These are phyloP conservation scores for Boletus sp. DNA, from an alignment of 768 basidiomycete genomes.

Conservation along the genomic window DNA sequence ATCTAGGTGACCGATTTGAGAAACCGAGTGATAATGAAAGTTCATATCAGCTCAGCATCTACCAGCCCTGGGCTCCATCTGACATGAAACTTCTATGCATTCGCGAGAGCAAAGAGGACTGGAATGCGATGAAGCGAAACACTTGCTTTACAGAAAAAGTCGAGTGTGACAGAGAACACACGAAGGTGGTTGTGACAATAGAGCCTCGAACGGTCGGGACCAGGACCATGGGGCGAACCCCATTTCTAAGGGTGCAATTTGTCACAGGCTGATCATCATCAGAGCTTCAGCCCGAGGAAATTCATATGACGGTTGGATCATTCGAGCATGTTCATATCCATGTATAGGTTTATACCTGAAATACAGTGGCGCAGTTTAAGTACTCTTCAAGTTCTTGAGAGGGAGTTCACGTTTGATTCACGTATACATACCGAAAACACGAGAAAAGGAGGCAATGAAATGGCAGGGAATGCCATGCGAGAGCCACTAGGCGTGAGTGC, in stretches of 20 bases:
- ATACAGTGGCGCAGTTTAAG: background rate
- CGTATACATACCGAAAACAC: background rate
- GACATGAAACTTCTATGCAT: background rate
- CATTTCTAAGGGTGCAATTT: background rate
- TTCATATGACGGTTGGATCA: background rate
- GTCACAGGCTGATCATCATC: constrained; percentile 3
- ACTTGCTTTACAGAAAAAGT: background rate
- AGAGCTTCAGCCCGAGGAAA: background rate
- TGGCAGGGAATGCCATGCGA: constrained; percentile 1
- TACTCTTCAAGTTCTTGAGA: background rate
- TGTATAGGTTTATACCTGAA: background rate
- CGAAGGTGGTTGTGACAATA: background rate
- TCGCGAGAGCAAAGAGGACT: background rate
- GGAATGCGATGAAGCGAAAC: background rate
- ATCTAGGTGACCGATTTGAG: constrained; percentile 3
- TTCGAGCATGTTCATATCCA: background rate
- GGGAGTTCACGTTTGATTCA: background rate
- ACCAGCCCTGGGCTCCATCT: background rate
- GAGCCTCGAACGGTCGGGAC: constrained; percentile 4
- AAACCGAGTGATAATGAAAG: background rate
- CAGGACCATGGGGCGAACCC: background rate
- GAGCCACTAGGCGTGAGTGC: background rate
- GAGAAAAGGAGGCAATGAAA: background rate
- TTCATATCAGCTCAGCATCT: background rate
- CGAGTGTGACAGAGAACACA: background rate